Conservation (phyloP, 768 basidiomycete species). For the Crassisporium funariophilum region DNA sequence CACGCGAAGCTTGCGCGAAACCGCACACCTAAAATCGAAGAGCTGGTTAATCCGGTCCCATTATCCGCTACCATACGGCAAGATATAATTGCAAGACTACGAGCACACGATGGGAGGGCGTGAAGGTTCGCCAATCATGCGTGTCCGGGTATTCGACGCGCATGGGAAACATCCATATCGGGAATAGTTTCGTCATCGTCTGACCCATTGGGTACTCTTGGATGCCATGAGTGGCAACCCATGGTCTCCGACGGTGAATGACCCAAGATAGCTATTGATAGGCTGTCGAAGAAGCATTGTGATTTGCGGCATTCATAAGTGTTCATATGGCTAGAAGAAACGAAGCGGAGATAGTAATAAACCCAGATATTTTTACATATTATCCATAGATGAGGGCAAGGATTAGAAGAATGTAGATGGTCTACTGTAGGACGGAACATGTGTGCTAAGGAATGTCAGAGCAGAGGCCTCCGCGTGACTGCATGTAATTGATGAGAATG, state of each 20-base stretch:
- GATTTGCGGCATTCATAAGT: neutral
- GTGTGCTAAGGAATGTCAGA: slow-evolving; percentile 13
- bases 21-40: too few relatives aligned
- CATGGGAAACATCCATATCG: slow-evolving; percentile 22
- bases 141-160: slow-evolving; percentile 19
- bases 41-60: slow-evolving; percentile 9
- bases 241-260: slow-evolving; percentile 3
- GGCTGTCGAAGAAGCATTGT: neutral
- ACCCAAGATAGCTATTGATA: too few relatives aligned
- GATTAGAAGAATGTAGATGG: slow-evolving; percentile 29
- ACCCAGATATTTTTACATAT: slow-evolving; percentile 33
- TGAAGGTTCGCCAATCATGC: slow-evolving; percentile 10
- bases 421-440: slow-evolving; percentile 24
- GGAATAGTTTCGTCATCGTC: slow-evolving; percentile 10
- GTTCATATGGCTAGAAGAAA: slow-evolving; percentile 9
- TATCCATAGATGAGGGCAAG: slow-evolving; percentile 36
- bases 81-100: too few relatives aligned
- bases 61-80: slow-evolving; percentile 1
- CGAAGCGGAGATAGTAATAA: slow-evolving; percentile 18
- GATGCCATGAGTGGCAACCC: too few relatives aligned
- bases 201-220: slow-evolving; percentile 9
- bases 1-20: too few relatives aligned
- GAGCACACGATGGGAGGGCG: slow-evolving; percentile 21
- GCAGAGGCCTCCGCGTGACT: slow-evolving; percentile 18
- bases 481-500: slow-evolving; percentile 13